Conservation (phyloP, 441 rosid species). For the Biscutella laevigata region DNA sequence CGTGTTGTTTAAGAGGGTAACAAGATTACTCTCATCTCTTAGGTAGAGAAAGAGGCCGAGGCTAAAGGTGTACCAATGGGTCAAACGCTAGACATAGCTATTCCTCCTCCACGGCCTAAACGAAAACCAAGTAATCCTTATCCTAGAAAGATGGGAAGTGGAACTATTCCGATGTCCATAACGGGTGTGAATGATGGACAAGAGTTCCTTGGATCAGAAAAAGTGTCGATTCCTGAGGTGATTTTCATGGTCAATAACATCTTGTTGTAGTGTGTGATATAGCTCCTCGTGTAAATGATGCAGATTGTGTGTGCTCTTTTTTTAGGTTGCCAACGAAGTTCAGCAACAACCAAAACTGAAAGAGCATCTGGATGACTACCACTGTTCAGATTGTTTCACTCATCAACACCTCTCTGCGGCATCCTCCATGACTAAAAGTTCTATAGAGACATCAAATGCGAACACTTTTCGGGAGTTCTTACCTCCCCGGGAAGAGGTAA, state of each 20-base stretch:
- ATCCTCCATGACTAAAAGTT: slow-evolving; percentile 20
- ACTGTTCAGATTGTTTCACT: slow-evolving; percentile 23
- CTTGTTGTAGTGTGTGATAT: not conserved
- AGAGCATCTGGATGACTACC: slow-evolving; percentile 4
- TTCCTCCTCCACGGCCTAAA: slow-evolving; percentile 93
- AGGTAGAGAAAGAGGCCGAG: slow-evolving; percentile 90
- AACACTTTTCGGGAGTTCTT: slow-evolving; percentile 18
- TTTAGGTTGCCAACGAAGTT: slow-evolving; percentile 12
- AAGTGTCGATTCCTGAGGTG: slow-evolving; percentile 50
- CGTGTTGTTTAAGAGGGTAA: slow-evolving; percentile 1
- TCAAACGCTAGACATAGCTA: slow-evolving; percentile 62
- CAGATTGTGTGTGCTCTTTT: not conserved
- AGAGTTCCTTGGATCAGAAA: slow-evolving; percentile 45
- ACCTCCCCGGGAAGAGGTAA: slow-evolving; percentile 24
- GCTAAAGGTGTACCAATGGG: slow-evolving; percentile 67
- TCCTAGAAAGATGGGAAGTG: slow-evolving; percentile 55
- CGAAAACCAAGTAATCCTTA: slow-evolving; percentile 84
- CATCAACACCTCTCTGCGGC: slow-evolving; percentile 19
- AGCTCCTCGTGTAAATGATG: not conserved
- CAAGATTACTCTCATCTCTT: slow-evolving; percentile 10
- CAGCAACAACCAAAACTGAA: slow-evolving; percentile 2
- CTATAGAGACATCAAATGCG: slow-evolving; percentile 16
- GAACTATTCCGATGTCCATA: slow-evolving; percentile 27
- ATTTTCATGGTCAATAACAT: not conserved
- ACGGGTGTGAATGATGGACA: slow-evolving; percentile 40